Base-by-base conservation (phyloP, 345 rosid genomes). In the Populus nigra region DNA sequence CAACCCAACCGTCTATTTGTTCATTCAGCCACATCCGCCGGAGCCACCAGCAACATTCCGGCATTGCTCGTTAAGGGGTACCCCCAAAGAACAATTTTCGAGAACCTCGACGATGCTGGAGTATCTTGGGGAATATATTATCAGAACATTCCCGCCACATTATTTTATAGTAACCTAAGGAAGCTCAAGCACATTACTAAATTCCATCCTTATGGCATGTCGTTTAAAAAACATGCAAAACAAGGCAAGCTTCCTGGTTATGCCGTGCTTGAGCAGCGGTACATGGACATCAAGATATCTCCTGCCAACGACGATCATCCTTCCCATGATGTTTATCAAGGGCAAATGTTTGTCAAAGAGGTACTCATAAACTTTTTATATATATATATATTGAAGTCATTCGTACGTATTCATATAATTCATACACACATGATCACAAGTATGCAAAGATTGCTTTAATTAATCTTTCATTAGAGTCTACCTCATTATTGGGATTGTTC, bases 251-350 rank as follows among this genome's bases (percentile, higher is more conserved):
- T 95, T 25, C 96, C 96, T 22, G 78, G 76, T 4, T 95, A 95
- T 75, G 76, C 78, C 55, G 94, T 93, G 80, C 82, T 94, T 71
- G 99, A 94, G 88, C 98, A 94, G 88, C 89, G 94, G 76, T 94
- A 93, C 89, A 43, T 75, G 86, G 98, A 94, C 76, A 36, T 84
- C 1, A 84, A 82, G 78, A 0, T 8, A 0, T 82, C 78, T 35
- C 98, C 98, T 0, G 98, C 93, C 70, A 90, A 75, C 43, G 97
- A 93, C 41, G 98, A 95, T 68, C 99, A 95, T 75, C 98, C 99
- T 2, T 93, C 99, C 13, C 99, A 95, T 82, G 98, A 95, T 68
- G 97, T 93, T 36, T 91, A 90, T 75, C 89, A 87, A 49, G 99
- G 99, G 45, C 95, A 94, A 86, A 89, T 89, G 91, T 88, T 84